Evolutionary conservation across 2,329 filamentous ascomycete genomes (phyloP).

Genomic region (Colletotrichum phormii): DNA sequence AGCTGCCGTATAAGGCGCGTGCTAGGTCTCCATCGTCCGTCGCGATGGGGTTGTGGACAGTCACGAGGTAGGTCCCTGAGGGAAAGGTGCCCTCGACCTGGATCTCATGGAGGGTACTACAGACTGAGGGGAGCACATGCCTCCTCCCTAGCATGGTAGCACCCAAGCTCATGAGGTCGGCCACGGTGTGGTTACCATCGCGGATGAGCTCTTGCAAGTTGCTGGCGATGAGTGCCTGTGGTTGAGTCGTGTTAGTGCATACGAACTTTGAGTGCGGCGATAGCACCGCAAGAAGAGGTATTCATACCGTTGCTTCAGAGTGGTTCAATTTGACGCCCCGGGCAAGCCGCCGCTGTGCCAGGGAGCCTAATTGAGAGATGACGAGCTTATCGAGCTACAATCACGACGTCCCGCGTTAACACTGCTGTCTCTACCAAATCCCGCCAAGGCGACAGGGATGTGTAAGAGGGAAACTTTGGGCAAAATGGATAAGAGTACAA

Average conservation of each 20-base stretch:
- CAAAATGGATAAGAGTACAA: constrained; percentile 38
- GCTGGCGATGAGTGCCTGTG: constrained; percentile 82
- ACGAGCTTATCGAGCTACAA: constrained; percentile 92
- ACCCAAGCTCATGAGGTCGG: constrained; percentile 92
- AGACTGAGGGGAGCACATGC: constrained; percentile 88
- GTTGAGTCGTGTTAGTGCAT: constrained; percentile 25
- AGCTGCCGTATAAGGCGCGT: constrained; percentile 91
- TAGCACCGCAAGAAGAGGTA: background rate
- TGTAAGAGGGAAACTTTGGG: constrained; percentile 26
- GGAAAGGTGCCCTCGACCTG: constrained; percentile 96
- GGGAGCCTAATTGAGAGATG: constrained; percentile 87
- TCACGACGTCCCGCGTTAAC: constrained; percentile 35
- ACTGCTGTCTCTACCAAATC: constrained; percentile 5
- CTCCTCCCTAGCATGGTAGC: constrained; percentile 93
- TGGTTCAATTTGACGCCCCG: constrained; percentile 91
- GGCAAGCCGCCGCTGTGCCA: constrained; percentile 89
- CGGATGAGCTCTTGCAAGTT: constrained; percentile 97
- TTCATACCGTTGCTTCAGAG: constrained; percentile 80
- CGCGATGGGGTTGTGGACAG: constrained; percentile 89
- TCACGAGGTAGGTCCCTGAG: constrained; percentile 92
- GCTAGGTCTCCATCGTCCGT: constrained; percentile 87
- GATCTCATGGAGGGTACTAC: constrained; percentile 81
- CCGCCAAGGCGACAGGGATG: constrained; percentile 32
- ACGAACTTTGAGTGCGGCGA: background rate
- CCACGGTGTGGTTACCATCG: constrained; percentile 92